A percentile compares a stretch with the other conserved stretches of the same genome.
Conservation (phyloP, 225 moss, liverwort and hornwort species). For the Asterella californica region DNA sequence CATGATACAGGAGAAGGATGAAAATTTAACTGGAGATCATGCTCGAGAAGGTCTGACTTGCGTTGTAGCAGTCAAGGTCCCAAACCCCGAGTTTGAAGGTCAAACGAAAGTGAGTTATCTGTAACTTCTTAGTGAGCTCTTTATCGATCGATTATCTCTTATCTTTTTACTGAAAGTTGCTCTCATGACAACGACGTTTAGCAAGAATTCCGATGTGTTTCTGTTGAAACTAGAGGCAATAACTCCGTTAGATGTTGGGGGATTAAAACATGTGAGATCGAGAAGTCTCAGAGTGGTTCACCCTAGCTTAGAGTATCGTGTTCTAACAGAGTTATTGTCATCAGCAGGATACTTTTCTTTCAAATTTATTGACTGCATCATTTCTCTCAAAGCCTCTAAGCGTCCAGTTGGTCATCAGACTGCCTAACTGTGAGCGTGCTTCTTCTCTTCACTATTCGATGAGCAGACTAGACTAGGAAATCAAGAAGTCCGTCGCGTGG, state of each 20-base stretch:
- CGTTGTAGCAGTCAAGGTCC: slow-evolving; percentile 91
- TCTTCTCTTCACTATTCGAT: background rate
- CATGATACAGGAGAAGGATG: slow-evolving; percentile 77
- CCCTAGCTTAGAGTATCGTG: background rate
- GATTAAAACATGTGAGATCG: no score
- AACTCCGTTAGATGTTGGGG: background rate
- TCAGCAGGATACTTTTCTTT: background rate
- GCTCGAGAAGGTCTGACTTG: slow-evolving; percentile 94
- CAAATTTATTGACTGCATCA: background rate
- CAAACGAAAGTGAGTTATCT: slow-evolving; percentile 75
- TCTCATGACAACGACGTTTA: background rate
- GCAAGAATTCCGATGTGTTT: background rate
- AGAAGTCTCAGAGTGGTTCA: background rate
- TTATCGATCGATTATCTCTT: background rate
- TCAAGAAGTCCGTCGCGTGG: slow-evolving; percentile 86
- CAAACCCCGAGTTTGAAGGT: slow-evolving; percentile 95
- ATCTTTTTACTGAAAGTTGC: background rate
- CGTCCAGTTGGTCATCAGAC: background rate
- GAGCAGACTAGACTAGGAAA: slow-evolving; percentile 89
- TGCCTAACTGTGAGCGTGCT: background rate
- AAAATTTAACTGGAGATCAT: slow-evolving; percentile 91
- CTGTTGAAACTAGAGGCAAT: background rate
- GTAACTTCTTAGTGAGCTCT: background rate
- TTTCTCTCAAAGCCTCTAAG: background rate
- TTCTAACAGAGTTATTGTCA: background rate